Evolutionary conservation across 164 flowering plant species (phyloP).

Genomic region (Berberis thunbergii): DNA sequence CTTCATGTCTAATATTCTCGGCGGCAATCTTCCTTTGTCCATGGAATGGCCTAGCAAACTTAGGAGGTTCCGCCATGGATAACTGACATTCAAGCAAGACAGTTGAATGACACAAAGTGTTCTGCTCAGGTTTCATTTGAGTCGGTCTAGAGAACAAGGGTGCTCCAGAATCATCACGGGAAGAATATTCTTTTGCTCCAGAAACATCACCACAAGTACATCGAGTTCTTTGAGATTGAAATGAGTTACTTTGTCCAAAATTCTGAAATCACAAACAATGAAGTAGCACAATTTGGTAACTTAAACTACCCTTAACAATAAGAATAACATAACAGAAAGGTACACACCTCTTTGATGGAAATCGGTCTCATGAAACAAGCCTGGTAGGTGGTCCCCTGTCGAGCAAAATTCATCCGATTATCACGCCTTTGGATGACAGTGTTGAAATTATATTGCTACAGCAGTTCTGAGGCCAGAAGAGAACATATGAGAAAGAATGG

Average conservation of each 20-base stretch:
- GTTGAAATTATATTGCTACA: conserved; percentile 44
- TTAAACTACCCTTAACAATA: no score
- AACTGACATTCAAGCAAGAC: conserved; percentile 14
- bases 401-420: conserved; percentile 49
- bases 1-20: conserved; percentile 12
- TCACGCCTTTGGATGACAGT: conserved; percentile 50
- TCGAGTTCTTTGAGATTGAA: conserved; percentile 11
- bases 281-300: not conserved
- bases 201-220: conserved; percentile 7
- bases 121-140: conserved; percentile 11
- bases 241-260: conserved; percentile 14
- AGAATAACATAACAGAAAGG: not conserved
- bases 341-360: conserved; percentile 36
- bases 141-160: conserved; percentile 50
- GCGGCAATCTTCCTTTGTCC: conserved; percentile 7
- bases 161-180: conserved; percentile 11
- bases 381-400: conserved; percentile 57
- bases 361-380: conserved; percentile 59
- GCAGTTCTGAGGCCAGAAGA: conserved; percentile 26
- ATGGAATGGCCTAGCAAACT: conserved; percentile 32
- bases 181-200: conserved; percentile 6
- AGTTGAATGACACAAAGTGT: conserved; percentile 7
- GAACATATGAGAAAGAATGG: not conserved
- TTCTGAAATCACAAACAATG: not conserved
- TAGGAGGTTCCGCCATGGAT: conserved; percentile 30